phyloP scores from a whole-genome alignment of 1,284 basidiomycete genomes.

The Dichomitus squalens region DNA sequence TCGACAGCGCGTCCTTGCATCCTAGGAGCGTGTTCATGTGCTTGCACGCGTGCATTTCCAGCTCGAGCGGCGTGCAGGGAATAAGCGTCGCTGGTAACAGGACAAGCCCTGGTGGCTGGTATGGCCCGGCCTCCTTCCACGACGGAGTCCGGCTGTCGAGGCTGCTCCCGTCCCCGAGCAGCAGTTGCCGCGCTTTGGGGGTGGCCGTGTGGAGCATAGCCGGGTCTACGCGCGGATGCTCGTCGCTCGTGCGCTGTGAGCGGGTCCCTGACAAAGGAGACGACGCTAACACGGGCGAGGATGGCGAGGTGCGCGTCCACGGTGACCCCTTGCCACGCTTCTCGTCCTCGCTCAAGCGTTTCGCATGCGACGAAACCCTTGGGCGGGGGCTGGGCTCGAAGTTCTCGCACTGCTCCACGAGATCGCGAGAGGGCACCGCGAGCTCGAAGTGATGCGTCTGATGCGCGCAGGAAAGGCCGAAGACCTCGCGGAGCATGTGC shows the following conservation, averaged over 20 bases:
- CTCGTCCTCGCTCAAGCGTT: conserved; percentile 27
- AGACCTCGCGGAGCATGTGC: conserved; percentile 46
- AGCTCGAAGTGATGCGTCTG: conserved; percentile 47
- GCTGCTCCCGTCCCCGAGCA: conserved; percentile 19
- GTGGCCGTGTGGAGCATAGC: conserved; percentile 1
- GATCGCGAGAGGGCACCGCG: conserved; percentile 53
- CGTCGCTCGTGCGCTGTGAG: conserved; percentile 12
- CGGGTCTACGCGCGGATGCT: conserved; percentile 1
- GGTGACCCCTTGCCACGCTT: conserved; percentile 29
- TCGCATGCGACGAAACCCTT: neutral
- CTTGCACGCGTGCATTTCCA: conserved; percentile 72
- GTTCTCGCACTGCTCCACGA: conserved; percentile 16
- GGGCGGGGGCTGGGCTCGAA: neutral
- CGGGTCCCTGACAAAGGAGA: neutral
- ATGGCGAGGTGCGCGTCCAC: conserved; percentile 6
- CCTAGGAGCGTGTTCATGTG: conserved; percentile 64
- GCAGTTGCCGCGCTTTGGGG: conserved; percentile 27
- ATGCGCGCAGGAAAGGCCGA: conserved; percentile 43
- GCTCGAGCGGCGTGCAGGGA: conserved; percentile 54
- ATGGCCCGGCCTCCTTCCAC: conserved; percentile 20
- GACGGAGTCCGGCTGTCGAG: conserved; percentile 2
- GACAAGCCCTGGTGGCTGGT: conserved; percentile 36
- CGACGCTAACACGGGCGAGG: neutral
- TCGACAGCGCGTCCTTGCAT: conserved; percentile 57
- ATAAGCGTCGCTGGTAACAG: conserved; percentile 60